Base-by-base conservation (phyloP, 2,329 filamentous ascomycete species). In the Domatiomyces globalis region DNA sequence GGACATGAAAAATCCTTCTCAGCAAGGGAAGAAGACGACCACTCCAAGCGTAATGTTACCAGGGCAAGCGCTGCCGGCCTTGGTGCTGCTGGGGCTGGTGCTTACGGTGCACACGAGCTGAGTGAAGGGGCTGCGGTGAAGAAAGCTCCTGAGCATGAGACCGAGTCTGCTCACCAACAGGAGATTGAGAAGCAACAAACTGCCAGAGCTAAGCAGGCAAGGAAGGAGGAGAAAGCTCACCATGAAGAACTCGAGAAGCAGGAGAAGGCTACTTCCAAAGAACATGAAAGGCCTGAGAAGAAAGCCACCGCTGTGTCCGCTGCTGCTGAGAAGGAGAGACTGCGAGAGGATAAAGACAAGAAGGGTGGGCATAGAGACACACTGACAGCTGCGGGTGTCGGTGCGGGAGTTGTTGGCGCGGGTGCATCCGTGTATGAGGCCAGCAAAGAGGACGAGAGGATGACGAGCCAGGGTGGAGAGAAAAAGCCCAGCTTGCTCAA, bases 401-500 rank as follows among this genome's bases (percentile, higher is more conserved):
- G 20, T 15, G 49, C 43, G 18, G 56, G 48, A 20, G 46, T 47
- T 10, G 50, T 45, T 29, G 52, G 33, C n/a, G 50, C 51, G n/a
- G 47, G 46, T n/a, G 51, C 53, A 6, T 47, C 48, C 46, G 49
- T 50, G 4, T 52, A 56, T 44, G 53, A 43, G 36, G 43, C 45
- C 12, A 48, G 52, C 10, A 53, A 55, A 25, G 49, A 54, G 12
- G 42, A 49, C 29, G 49, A 52, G 25, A 43, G 33, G 18, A 46
- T 33, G 25, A 36, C 45, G 8, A 49, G 44, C 19, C 12, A 44
- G 27, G 29, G 17, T 7, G 33, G 49, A 25, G 51, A 58, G 51
- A 60, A 59, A 53, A 59, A 59, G 44, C 57, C 57, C 9, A 48
- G 50, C 19, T 48, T 60, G 20, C 46, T 60, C 48, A 58, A 57